These are phyloP conservation scores for Corylus americana DNA, from an alignment of 306 rosid genomes.

Conservation along the genomic window DNA sequence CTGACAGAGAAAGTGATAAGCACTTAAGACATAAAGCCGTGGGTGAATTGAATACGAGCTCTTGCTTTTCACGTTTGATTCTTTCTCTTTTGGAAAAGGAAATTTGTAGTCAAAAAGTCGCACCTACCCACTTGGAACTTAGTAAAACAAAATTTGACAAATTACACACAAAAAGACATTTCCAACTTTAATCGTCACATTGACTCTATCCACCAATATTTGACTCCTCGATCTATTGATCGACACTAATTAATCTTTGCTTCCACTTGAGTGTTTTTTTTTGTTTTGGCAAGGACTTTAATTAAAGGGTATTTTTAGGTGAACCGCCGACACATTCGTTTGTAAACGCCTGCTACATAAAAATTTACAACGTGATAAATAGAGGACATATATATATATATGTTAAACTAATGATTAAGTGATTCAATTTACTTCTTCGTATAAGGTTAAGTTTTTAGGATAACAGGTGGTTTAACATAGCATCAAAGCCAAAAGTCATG, in stretches of 20 bases:
- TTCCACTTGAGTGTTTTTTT: no score
- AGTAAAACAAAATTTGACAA: not conserved
- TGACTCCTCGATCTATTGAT: not conserved
- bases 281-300: no score
- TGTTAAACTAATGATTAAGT: no score
- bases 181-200: conserved; percentile 1
- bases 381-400: no score
- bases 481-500: no score
- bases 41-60: conserved; percentile 20
- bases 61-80: not conserved
- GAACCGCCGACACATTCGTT: no score
- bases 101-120: conserved; percentile 8
- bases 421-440: no score
- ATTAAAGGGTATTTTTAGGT: no score
- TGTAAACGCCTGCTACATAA: no score
- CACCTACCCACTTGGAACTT: conserved; percentile 28
- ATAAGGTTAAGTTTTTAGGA: no score
- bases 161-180: not conserved
- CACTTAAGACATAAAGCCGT: conserved; percentile 10
- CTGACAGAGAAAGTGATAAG: conserved; percentile 8
- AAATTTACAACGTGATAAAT: no score
- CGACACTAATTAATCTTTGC: not conserved
- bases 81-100: not conserved
- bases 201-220: not conserved
- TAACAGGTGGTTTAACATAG: no score